phyloP scores from a whole-genome alignment of 495 filamentous ascomycete genomes.

The Hyphodiscus hymeniophilus region DNA sequence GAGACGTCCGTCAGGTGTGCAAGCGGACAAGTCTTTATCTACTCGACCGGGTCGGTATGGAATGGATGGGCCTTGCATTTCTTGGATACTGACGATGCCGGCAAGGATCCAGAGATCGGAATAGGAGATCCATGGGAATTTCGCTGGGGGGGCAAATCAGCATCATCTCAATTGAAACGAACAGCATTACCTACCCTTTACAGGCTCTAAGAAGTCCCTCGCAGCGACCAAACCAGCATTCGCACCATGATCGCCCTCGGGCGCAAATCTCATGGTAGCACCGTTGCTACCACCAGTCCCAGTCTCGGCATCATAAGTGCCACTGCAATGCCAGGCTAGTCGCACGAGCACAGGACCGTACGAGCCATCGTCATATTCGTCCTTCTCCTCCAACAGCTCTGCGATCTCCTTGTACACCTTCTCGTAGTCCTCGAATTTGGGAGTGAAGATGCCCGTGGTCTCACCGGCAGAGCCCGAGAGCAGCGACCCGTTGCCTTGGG shows the following conservation, averaged over 20 bases:
- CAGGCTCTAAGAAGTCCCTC: slow-evolving; percentile 84
- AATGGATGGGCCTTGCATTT: slow-evolving; percentile 83
- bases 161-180: background rate
- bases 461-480: slow-evolving; percentile 32
- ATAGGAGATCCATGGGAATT: slow-evolving; percentile 94
- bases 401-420: slow-evolving; percentile 91
- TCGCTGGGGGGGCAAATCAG: slow-evolving; percentile 40
- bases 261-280: slow-evolving; percentile 94
- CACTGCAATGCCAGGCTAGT: slow-evolving; percentile 81
- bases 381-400: slow-evolving; percentile 67
- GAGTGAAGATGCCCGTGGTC: slow-evolving; percentile 52
- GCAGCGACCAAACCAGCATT: slow-evolving; percentile 86
- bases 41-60: slow-evolving; percentile 84
- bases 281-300: slow-evolving; percentile 91
- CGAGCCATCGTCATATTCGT: slow-evolving; percentile 94
- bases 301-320: slow-evolving; percentile 84
- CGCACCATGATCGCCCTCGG: slow-evolving; percentile 86
- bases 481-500: slow-evolving; percentile 39
- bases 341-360: slow-evolving; percentile 86
- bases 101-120: slow-evolving; percentile 94
- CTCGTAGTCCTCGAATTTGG: slow-evolving; percentile 85
- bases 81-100: slow-evolving; percentile 82
- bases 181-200: slow-evolving; percentile 54
- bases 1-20: slow-evolving; percentile 93
- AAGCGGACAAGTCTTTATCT: slow-evolving; percentile 75